A percentile compares a stretch with the other conserved stretches of the same genome.
Evolutionary conservation across 2,329 filamentous ascomycete genomes (phyloP).

Genomic region (Fusarium stilboides): DNA sequence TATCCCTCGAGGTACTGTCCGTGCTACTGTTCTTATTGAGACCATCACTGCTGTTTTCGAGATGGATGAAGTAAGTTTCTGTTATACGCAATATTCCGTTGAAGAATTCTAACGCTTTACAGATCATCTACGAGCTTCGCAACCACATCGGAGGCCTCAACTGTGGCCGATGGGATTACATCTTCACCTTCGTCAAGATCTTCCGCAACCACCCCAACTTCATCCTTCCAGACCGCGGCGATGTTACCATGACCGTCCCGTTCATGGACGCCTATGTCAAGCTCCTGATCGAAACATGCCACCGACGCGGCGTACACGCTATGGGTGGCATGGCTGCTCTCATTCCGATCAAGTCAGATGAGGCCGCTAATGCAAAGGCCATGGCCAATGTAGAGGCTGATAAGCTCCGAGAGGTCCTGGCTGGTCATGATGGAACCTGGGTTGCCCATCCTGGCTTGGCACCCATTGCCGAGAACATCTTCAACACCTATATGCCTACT

Average conservation of each 20-base stretch:
- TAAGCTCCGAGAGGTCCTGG: constrained; percentile 95
- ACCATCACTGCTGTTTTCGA: constrained; percentile 98
- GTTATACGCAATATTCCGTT: no score
- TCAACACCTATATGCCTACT: constrained; percentile 99
- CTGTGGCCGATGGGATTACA: constrained; percentile 99
- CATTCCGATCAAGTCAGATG: constrained; percentile 97
- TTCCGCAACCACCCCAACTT: constrained; percentile 96
- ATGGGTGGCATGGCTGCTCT: constrained; percentile 99
- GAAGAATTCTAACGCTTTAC: no score
- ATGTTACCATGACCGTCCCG: constrained; percentile 96
- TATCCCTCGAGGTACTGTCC: constrained; percentile 91
- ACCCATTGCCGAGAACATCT: constrained; percentile 88
- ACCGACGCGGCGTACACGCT: constrained; percentile 94
- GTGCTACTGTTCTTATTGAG: constrained; percentile 96
- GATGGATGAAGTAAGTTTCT: constrained; percentile 82
- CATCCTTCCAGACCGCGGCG: constrained; percentile 89
- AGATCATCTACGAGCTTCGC: constrained; percentile 97
- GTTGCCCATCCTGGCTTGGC: constrained; percentile 96
- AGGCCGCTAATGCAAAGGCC: constrained; percentile 89
- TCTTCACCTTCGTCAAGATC: constrained; percentile 99
- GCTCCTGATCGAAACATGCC: constrained; percentile 97
- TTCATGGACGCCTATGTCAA: constrained; percentile 99
- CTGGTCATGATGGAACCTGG: constrained; percentile 97
- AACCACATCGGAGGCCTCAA: constrained; percentile 97
- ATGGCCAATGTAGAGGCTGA: constrained; percentile 95